A percentile compares a stretch with the other conserved stretches of the same genome.
These are phyloP conservation scores for Aspergillus ochraceus DNA, from an alignment of 2,329 filamentous ascomycete genomes.

Conservation along the genomic window DNA sequence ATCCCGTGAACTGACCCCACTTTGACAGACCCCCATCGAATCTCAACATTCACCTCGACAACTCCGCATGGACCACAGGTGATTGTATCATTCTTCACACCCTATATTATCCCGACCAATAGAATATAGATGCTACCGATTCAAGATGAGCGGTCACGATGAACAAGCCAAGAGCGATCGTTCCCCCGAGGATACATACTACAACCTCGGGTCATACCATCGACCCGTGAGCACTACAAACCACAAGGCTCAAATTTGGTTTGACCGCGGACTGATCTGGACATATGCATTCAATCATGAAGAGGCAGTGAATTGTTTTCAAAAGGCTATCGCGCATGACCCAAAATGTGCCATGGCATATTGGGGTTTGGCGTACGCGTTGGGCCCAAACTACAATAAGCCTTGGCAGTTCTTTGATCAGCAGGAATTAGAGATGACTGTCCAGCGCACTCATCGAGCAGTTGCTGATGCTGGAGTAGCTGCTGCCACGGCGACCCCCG, in stretches of 20 bases:
- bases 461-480: constrained; percentile 45
- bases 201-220: constrained; percentile 34
- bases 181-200: constrained; percentile 20
- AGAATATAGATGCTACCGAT: background rate
- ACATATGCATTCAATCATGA: constrained; percentile 43
- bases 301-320: constrained; percentile 39
- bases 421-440: constrained; percentile 53
- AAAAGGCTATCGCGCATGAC: constrained; percentile 36
- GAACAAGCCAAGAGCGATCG: background rate
- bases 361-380: constrained; percentile 57
- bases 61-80: background rate
- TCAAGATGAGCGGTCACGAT: constrained; percentile 1
- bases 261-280: constrained; percentile 36
- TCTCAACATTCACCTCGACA: background rate
- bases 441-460: constrained; percentile 51
- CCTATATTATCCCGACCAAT: background rate
- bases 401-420: constrained; percentile 71
- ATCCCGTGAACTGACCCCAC: background rate
- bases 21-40: background rate
- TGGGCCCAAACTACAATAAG: constrained; percentile 79
- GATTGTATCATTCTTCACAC: background rate
- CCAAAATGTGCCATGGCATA: constrained; percentile 40
- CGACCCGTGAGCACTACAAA: constrained; percentile 31
- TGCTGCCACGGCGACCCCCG: constrained; percentile 40
- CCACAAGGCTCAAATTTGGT: constrained; percentile 33